Evolutionary conservation across 2,329 filamentous ascomycete genomes (phyloP).

Genomic region (Fusarium compactum): DNA sequence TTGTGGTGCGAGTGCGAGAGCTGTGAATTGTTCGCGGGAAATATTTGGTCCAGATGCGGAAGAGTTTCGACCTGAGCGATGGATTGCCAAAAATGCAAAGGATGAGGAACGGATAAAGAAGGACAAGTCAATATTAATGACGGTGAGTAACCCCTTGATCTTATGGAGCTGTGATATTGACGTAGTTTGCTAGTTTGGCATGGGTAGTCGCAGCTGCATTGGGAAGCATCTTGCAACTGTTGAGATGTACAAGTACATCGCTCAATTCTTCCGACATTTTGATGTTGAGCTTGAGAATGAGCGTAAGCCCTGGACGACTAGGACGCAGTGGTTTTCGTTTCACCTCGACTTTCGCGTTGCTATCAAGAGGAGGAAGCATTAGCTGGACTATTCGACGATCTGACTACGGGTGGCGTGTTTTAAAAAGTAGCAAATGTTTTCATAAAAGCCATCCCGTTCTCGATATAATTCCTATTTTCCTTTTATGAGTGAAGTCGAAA

Average conservation of each 20-base stretch:
- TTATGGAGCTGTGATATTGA: neutral
- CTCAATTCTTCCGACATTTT: conserved; percentile 22
- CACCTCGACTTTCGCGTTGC: neutral
- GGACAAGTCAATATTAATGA: conserved; percentile 5
- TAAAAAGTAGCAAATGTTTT: too few species aligned
- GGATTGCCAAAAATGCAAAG: neutral
- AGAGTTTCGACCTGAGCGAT: conserved; percentile 14
- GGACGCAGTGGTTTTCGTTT: conserved; percentile 19
- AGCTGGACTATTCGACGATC: neutral
- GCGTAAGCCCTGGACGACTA: neutral
- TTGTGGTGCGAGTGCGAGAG: conserved; percentile 13
- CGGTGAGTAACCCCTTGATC: neutral
- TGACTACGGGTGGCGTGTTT: too few species aligned
- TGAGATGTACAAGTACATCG: conserved; percentile 24
- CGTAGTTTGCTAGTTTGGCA: conserved; percentile 2
- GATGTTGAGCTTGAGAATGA: neutral
- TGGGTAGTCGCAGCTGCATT: conserved; percentile 27
- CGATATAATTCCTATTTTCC: too few species aligned
- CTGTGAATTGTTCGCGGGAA: conserved; percentile 6
- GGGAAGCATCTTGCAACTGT: conserved; percentile 20
- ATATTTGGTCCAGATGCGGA: conserved; percentile 19
- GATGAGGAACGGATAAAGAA: conserved; percentile 14
- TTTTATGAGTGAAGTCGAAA: too few species aligned
- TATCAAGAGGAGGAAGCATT: neutral
- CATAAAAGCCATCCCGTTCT: too few species aligned